A percentile compares a stretch with the other conserved stretches of the same genome.
phyloP scores from a whole-genome alignment of 352 stramenopile species.

The Pythium vanterpoolii region DNA sequence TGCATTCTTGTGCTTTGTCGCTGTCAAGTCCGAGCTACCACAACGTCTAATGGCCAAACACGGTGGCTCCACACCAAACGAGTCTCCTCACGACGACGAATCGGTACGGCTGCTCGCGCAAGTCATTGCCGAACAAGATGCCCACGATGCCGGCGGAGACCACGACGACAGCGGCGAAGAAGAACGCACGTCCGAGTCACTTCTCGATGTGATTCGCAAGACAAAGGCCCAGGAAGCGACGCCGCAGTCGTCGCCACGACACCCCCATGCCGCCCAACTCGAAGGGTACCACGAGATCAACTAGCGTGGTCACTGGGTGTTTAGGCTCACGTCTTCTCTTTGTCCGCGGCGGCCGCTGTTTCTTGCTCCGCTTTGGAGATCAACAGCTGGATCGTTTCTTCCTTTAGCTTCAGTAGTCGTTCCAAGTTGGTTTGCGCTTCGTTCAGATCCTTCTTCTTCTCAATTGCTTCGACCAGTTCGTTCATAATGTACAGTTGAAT shows the following conservation, averaged over 20 bases:
- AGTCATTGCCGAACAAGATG: conserved; percentile 19
- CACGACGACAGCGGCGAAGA: conserved; percentile 1
- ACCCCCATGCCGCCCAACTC: conserved; percentile 6
- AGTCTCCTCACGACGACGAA: conserved; percentile 22
- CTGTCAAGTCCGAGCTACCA: conserved; percentile 23
- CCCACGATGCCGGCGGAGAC: background rate
- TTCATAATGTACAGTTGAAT: conserved; percentile 44
- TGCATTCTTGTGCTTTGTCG: conserved; percentile 16
- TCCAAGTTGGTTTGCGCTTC: conserved; percentile 36
- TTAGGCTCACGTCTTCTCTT: conserved; percentile 6
- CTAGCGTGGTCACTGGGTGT: conserved; percentile 10
- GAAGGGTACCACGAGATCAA: conserved; percentile 38
- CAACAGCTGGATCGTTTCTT: conserved; percentile 60
- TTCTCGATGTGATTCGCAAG: conserved; percentile 32
- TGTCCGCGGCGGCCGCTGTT: conserved; percentile 25
- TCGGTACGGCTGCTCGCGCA: conserved; percentile 20
- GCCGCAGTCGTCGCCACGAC: conserved; percentile 5
- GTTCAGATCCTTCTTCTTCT: conserved; percentile 30
- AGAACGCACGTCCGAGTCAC: conserved; percentile 13
- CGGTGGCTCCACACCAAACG: background rate
- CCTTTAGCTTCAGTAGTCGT: conserved; percentile 48
- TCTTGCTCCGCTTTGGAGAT: conserved; percentile 47
- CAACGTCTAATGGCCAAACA: conserved; percentile 1
- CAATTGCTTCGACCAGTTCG: conserved; percentile 30
- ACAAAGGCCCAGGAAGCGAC: conserved; percentile 25